Base-by-base conservation (phyloP, 768 basidiomycete genomes). In the Kwoniella sp. region DNA sequence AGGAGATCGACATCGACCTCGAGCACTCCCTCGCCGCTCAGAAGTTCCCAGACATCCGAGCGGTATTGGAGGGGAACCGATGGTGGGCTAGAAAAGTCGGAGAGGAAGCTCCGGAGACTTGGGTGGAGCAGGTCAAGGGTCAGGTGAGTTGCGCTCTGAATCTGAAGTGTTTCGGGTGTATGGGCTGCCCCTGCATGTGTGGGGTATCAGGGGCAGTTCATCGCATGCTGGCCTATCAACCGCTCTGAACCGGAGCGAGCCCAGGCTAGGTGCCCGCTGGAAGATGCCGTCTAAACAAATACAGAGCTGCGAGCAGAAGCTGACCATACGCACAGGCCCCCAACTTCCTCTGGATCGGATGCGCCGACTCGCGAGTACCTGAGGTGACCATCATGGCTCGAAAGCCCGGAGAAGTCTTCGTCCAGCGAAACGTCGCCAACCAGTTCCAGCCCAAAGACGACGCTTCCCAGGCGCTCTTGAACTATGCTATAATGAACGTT, bases 351-450 rank as follows among this genome's bases (percentile, higher is more conserved):
- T 80, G 79, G 79, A 74, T 80, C 48, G 79, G 79, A 53, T 80
- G 79, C 79, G 85, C 91, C 38, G 92, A 94, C 79, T 93, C 91
- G 12, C 84, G 92, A 68, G 89, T 92, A 2, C 91, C 90, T 22
- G 91, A 92, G 78, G 86, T 86, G 37, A 88, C 90, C 69, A 82
- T 78, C 53, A 63, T 76, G 52, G 76, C 62, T 50, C 66, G 72
- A 8, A 68, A 84, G 68, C 92, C 92, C 0, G 93, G 92, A 58
- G 88, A 89, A 50, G 86, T 90, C 66, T 93, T 94, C 55, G 79
- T 79, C 9, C 69, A 92, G 80, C 84, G 92, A 53, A 93, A 93
- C 80, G 88, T 94, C 69, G 92, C 91, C 58, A 93, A 95, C 89
- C 92, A 92, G 82, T 85, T 92, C 76, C 88, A 86, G 61, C 82